Base-by-base conservation (phyloP, 441 rosid species). In the Isatis lusitanica region DNA sequence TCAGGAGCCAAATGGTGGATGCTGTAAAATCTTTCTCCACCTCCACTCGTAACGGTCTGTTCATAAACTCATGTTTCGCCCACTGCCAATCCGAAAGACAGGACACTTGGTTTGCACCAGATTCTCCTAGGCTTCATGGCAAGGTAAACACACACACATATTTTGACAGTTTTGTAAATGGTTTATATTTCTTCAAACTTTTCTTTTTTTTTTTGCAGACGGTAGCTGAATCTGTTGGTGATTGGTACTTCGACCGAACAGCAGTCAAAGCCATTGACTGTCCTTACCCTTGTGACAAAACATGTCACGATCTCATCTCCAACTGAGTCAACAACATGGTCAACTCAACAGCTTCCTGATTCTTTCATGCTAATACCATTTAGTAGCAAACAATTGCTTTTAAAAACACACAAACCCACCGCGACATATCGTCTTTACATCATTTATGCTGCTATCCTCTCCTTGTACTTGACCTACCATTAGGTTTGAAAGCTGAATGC, bases 221-320 rank as follows among this genome's bases (percentile, higher is more conserved):
- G 2, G 82, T 93, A 40, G 99, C 98, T 21, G 78, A 80, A 67
- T 90, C 98, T 13, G 97, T 96, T 26, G 99, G 98, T 66, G 96
- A 91, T 67, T 96, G 99, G 99, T 96, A 87, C 69, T 96, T 91
- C 42, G 92, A 86, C 16, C 78, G 97, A 8, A 74, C 87, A 15
- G 53, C 76, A 2, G 81, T 81, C 4, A 90, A 85, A 85, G 78
- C 79, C 56, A 82, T 93, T 2, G 98, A 93, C 66, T 93, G 97
- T 48, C 85, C 99, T 4, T 92, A 93, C 70, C 98, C 98, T 50
- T 92, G 98, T 38, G 98, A 94, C 80, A 80, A 76, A 38, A 90
- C 88, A 36, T 94, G 97, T 81, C 97, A 94, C 84, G 82, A 94
- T 82, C 85, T 94, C 50, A 84, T 85, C 18, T 94, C 92, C 78